Percentiles rank a stretch among this genome's conserved stretches.
Conservation (phyloP, 345 rosid genomes). For the Lumnitzera littorea region DNA sequence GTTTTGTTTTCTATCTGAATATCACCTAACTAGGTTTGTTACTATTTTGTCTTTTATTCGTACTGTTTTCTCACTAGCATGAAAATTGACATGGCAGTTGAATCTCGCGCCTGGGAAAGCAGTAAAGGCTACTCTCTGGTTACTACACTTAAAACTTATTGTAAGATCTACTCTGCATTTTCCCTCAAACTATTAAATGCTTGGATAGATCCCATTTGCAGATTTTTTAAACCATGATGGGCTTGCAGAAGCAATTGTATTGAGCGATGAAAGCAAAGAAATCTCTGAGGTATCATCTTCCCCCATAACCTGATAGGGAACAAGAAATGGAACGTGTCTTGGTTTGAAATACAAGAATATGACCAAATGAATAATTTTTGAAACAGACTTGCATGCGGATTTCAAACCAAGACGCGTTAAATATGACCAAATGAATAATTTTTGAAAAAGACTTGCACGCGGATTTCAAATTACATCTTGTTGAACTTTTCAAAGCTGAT, state of each 20-base stretch:
- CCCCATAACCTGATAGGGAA: background rate
- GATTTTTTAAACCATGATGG: slow-evolving; percentile 87
- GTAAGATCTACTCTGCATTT: background rate
- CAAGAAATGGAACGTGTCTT: no score
- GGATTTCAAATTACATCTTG: no score
- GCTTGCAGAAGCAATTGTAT: slow-evolving; percentile 50
- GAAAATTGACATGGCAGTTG: slow-evolving; percentile 46
- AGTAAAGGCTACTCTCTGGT: slow-evolving; percentile 68
- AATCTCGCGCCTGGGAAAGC: slow-evolving; percentile 84
- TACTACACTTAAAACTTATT: slow-evolving; percentile 9
- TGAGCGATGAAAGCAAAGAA: slow-evolving; percentile 52
- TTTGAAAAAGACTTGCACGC: no score
- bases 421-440: no score
- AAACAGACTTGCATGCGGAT: no score
- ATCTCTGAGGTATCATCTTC: slow-evolving; percentile 52
- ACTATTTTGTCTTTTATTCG: slow-evolving; percentile 3
- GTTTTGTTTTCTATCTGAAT: background rate
- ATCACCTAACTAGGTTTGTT: background rate
- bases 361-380: no score
- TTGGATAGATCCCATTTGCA: slow-evolving; percentile 80
- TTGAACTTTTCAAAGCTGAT: no score
- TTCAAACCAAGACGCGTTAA: no score
- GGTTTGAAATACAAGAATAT: no score
- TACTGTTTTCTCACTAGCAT: slow-evolving; percentile 13
- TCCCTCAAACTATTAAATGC: slow-evolving; percentile 6